A percentile compares a stretch with the other conserved stretches of the same genome.
These are phyloP conservation scores for Vitis hybrid DNA, from an alignment of 177 flowering plant species.

Conservation along the genomic window DNA sequence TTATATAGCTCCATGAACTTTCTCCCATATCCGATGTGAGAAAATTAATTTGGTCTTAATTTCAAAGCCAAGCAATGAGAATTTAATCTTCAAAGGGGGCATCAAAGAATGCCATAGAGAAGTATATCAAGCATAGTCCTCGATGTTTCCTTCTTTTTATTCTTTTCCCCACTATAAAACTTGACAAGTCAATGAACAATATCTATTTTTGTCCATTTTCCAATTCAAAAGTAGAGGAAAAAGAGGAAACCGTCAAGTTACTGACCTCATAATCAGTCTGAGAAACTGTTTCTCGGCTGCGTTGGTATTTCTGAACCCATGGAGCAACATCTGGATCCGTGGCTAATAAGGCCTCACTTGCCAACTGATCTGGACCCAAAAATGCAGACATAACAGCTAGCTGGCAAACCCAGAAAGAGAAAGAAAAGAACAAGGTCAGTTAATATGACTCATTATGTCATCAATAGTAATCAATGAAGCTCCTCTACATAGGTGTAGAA, in stretches of 20 bases:
- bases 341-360: constrained; percentile 66
- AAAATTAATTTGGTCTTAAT: background rate
- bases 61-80: background rate
- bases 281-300: constrained; percentile 92
- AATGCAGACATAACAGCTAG: constrained; percentile 96
- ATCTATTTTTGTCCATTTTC: background rate
- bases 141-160: too few species aligned
- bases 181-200: background rate
- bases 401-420: constrained; percentile 35
- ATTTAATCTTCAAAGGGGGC: too few species aligned
- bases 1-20: too few species aligned
- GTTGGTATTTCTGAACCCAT: constrained; percentile 92
- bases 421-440: background rate
- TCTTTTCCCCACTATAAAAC: background rate
- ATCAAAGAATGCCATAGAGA: background rate
- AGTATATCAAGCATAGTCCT: background rate
- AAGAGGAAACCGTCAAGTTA: background rate
- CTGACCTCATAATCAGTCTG: constrained; percentile 93
- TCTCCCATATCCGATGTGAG: too few species aligned
- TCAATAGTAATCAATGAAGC: too few species aligned
- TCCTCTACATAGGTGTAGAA: too few species aligned
- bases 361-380: constrained; percentile 87
- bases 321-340: constrained; percentile 73
- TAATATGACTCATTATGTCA: background rate
- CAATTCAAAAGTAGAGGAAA: background rate